A percentile compares a stretch with the other conserved stretches of the same genome.
Conservation (phyloP, 73 alveolate genomes). For the Tetrahymena malaccensis region DNA sequence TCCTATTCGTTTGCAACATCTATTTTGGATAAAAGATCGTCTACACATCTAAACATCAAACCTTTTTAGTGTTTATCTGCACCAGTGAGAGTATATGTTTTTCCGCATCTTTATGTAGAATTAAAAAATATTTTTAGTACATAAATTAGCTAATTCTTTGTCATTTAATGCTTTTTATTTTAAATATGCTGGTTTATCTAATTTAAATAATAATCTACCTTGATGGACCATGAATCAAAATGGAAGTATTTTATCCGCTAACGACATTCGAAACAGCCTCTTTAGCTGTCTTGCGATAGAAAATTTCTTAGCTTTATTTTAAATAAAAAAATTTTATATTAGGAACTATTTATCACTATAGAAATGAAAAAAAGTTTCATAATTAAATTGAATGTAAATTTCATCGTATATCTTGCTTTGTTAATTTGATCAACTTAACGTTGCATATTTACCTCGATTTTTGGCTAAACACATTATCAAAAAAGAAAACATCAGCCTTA, state of each 20-base stretch:
- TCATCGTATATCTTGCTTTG: not conserved
- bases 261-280: not conserved
- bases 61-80: not conserved
- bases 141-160: not conserved
- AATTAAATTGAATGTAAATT: too few relatives aligned
- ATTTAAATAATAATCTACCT: not conserved
- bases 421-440: not conserved
- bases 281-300: not conserved
- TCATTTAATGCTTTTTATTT: too few relatives aligned
- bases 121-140: too few relatives aligned
- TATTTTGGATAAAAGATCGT: not conserved
- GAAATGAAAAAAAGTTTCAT: not conserved
- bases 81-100: not conserved
- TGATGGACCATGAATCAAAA: not conserved
- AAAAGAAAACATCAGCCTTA: not conserved
- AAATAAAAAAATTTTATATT: not conserved
- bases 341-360: not conserved
- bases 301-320: not conserved
- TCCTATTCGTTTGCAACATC: not conserved
- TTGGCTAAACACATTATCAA: not conserved
- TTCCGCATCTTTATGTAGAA: not conserved
- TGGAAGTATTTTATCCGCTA: not conserved
- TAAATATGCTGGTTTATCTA: not conserved
- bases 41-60: not conserved
- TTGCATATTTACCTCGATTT: not conserved